A percentile compares a stretch with the other conserved stretches of the same genome.
These are phyloP conservation scores for Coemansia sp. DNA, from an alignment of 192 early-diverging fungal species.

Conservation along the genomic window DNA sequence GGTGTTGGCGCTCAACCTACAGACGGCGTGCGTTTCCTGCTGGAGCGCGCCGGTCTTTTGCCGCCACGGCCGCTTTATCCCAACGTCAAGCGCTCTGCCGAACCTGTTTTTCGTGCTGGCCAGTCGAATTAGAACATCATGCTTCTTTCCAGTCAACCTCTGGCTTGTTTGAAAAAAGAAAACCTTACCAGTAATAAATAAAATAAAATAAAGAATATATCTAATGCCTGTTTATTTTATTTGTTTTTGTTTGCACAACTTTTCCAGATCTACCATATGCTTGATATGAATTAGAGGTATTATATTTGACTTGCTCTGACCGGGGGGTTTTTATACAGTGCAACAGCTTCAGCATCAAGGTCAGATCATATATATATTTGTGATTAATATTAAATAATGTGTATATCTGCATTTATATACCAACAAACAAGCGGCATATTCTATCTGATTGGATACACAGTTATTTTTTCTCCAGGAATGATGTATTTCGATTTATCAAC, in stretches of 20 bases:
- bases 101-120: not conserved
- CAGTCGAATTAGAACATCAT: not conserved
- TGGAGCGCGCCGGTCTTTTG: constrained; percentile 59
- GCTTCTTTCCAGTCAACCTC: not conserved
- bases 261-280: not conserved
- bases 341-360: not conserved
- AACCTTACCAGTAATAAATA: not conserved
- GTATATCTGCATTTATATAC: not conserved
- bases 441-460: not conserved
- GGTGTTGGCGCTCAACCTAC: constrained; percentile 94
- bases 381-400: not conserved
- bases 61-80: constrained; percentile 47
- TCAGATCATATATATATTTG: not conserved
- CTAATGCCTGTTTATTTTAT: not conserved
- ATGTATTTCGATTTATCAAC: not conserved
- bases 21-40: constrained; percentile 83
- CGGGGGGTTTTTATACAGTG: not conserved
- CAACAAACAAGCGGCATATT: not conserved
- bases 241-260: not conserved
- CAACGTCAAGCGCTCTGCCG: constrained; percentile 36
- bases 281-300: not conserved
- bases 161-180: not conserved
- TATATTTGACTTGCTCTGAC: not conserved
- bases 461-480: no score
- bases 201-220: not conserved